phyloP scores from a whole-genome alignment of 148 eudicot genomes.

The Dysphania ambrosioides region DNA sequence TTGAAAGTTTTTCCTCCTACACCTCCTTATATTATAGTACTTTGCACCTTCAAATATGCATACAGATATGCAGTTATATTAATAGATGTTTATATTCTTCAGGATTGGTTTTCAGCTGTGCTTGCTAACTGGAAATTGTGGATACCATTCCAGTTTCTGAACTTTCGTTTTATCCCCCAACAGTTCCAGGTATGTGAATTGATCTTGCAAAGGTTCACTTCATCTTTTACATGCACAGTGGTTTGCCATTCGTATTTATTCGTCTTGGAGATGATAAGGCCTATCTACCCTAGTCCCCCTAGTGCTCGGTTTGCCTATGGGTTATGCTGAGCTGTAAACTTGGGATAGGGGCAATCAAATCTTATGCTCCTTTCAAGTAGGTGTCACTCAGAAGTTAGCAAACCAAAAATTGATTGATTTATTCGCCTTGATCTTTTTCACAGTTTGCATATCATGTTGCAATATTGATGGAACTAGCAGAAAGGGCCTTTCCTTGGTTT shows the following conservation, averaged over 20 bases:
- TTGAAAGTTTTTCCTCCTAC: neutral
- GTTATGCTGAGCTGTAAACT: neutral
- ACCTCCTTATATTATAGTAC: neutral
- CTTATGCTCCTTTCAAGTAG: neutral
- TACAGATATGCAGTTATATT: neutral
- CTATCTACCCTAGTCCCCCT: neutral
- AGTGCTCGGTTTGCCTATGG: neutral
- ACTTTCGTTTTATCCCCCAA: constrained; percentile 91
- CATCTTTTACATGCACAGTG: neutral
- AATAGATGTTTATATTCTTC: constrained; percentile 11
- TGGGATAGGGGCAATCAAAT: neutral
- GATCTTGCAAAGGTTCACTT: neutral
- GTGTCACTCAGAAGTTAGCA: neutral
- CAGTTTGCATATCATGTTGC: neutral
- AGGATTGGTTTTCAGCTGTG: constrained; percentile 94
- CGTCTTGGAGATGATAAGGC: neutral
- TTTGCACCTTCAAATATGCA: neutral
- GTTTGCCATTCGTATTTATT: neutral
- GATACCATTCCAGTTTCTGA: constrained; percentile 97
- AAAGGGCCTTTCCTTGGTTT: neutral
- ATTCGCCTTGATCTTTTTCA: neutral
- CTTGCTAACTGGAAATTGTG: constrained; percentile 91
- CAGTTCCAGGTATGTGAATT: constrained; percentile 74
- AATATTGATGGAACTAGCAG: neutral
- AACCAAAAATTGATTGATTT: neutral